Percentiles rank a stretch among this genome's conserved stretches.
These are phyloP conservation scores for Leishmania gerbilli DNA, from an alignment of 208 protist genomes.

Conservation along the genomic window DNA sequence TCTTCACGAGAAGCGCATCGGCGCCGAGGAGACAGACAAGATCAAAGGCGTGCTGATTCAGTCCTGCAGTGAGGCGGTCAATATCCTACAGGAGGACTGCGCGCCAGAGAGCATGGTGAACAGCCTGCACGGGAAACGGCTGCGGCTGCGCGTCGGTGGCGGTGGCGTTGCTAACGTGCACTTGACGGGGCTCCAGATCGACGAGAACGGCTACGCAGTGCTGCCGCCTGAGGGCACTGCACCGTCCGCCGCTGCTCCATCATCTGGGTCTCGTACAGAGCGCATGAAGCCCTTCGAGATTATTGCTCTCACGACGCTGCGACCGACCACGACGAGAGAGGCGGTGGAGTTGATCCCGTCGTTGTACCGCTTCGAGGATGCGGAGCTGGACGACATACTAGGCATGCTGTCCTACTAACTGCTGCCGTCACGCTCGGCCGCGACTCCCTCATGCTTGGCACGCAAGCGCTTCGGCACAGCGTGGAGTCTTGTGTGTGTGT, in stretches of 20 bases:
- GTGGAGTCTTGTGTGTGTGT: neutral
- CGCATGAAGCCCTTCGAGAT: slow-evolving; percentile 78
- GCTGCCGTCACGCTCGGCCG: neutral
- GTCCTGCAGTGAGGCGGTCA: slow-evolving; percentile 53
- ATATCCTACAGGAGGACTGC: slow-evolving; percentile 72
- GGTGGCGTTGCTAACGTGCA: slow-evolving; percentile 42
- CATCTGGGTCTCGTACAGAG: slow-evolving; percentile 20
- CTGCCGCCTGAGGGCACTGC: slow-evolving; percentile 10
- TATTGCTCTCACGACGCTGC: slow-evolving; percentile 70
- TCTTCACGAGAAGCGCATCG: slow-evolving; percentile 47
- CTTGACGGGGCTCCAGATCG: slow-evolving; percentile 32
- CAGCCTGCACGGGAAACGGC: slow-evolving; percentile 30
- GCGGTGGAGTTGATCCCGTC: slow-evolving; percentile 77
- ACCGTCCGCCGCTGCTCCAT: slow-evolving; percentile 5
- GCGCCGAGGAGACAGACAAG: slow-evolving; percentile 29
- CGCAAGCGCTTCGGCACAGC: neutral
- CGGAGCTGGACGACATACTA: slow-evolving; percentile 53
- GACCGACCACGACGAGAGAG: slow-evolving; percentile 65
- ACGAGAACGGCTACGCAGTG: slow-evolving; percentile 41
- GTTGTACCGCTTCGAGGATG: slow-evolving; percentile 68
- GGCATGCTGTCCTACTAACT: slow-evolving; percentile 29
- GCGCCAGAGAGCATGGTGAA: slow-evolving; percentile 28
- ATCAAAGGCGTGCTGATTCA: slow-evolving; percentile 41
- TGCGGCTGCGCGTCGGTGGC: slow-evolving; percentile 39
- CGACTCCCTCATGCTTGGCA: neutral